A percentile compares a stretch with the other conserved stretches of the same genome.
Evolutionary conservation across 176 grass and related monocot species (phyloP).

Genomic region (Pontederia paniculata): DNA sequence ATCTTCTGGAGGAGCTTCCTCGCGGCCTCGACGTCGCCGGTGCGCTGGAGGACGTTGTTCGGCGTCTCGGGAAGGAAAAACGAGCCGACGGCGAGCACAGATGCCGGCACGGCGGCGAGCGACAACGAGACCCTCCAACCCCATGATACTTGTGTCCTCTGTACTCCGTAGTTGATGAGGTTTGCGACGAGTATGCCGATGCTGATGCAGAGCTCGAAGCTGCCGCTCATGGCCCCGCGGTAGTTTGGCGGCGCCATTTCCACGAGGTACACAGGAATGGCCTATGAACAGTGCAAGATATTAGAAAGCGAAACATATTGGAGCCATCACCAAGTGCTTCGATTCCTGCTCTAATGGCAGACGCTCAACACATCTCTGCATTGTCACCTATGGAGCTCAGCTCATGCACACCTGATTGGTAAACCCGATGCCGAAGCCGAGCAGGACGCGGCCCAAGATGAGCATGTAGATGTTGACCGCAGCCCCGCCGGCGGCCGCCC

Average conservation of each 20-base stretch:
- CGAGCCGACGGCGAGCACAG: slow-evolving; percentile 42
- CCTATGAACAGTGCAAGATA: slow-evolving; percentile 31
- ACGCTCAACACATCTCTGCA: background rate
- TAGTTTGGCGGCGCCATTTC: slow-evolving; percentile 70
- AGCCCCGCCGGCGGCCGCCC: slow-evolving; percentile 49
- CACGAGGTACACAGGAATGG: slow-evolving; percentile 75
- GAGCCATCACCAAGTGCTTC: too few relatives aligned
- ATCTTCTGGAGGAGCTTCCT: slow-evolving; percentile 47
- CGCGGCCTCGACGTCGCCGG: slow-evolving; percentile 32
- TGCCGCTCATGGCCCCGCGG: slow-evolving; percentile 71
- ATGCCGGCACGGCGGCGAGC: slow-evolving; percentile 57
- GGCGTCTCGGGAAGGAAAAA: slow-evolving; percentile 79
- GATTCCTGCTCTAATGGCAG: too few relatives aligned
- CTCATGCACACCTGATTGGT: slow-evolving; percentile 98
- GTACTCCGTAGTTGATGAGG: slow-evolving; percentile 67
- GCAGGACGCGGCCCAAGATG: slow-evolving; percentile 46
- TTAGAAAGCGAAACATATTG: too few relatives aligned
- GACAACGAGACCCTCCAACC: slow-evolving; percentile 83
- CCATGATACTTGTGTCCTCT: slow-evolving; percentile 34
- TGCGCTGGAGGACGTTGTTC: slow-evolving; percentile 52
- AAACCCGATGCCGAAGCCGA: slow-evolving; percentile 76
- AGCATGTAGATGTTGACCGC: slow-evolving; percentile 61
- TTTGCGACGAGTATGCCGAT: slow-evolving; percentile 67
- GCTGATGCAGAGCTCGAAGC: slow-evolving; percentile 65
- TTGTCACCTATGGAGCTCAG: too few relatives aligned